Conservation (phyloP, 1,284 basidiomycete genomes). For the Cutaneotrichosporon dermatis region DNA sequence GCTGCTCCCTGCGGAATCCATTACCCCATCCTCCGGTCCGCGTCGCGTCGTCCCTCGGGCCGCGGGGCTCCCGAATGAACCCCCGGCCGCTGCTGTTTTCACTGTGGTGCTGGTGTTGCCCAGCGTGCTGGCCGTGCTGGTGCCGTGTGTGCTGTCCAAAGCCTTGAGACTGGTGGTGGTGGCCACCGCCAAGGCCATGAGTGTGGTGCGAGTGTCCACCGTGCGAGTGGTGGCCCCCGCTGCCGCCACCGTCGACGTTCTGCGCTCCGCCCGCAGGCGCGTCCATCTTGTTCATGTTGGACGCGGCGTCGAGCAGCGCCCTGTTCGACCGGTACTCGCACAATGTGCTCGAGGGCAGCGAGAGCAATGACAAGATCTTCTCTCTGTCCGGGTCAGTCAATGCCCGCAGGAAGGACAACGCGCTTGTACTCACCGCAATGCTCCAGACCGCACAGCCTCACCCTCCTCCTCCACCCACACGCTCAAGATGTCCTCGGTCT, state of each 20-base stretch:
- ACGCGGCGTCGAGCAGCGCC: slow-evolving; percentile 40
- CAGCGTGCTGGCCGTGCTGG: slow-evolving; percentile 7
- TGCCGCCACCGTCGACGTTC: too few relatives aligned
- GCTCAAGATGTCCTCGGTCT: slow-evolving; percentile 48
- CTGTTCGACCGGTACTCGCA: slow-evolving; percentile 50
- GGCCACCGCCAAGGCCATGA: neutral
- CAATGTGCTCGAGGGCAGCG: slow-evolving; percentile 38
- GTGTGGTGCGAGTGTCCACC: neutral
- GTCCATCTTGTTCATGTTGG: slow-evolving; percentile 16
- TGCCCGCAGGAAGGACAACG: neutral
- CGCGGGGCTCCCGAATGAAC: slow-evolving; percentile 14
- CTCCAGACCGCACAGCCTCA: slow-evolving; percentile 39
- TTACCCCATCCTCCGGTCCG: slow-evolving; percentile 17
- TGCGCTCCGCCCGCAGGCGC: neutral
- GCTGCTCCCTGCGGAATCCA: slow-evolving; percentile 21
- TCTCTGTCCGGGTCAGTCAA: slow-evolving; percentile 29
- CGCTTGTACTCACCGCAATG: slow-evolving; percentile 38
- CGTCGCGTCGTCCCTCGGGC: slow-evolving; percentile 14
- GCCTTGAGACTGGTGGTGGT: neutral
- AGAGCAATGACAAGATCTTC: slow-evolving; percentile 44
- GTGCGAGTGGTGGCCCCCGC: neutral
- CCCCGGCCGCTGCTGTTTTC: neutral
- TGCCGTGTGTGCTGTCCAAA: neutral
- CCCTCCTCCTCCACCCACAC: slow-evolving; percentile 51
- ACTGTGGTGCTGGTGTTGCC: neutral